Evolutionary conservation across 805 yeast genomes (phyloP), one percentile per base, ranked within the genome.

Genomic region (Lipomyces mesembrius): DNA sequence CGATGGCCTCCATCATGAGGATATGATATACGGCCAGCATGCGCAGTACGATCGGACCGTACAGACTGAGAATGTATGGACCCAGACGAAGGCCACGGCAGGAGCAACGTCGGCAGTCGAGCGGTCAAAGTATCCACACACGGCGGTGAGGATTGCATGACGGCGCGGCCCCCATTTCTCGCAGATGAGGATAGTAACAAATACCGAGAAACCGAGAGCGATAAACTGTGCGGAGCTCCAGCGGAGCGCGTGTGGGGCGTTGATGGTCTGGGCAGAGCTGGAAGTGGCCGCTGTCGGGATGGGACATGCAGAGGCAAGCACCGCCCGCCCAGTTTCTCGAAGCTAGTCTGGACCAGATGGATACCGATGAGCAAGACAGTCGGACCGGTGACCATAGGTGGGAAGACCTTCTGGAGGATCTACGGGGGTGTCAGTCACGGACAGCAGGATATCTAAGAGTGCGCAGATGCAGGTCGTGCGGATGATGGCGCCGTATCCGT

Each of bases 131-230:
- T 92, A 92, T 35, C 93, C 93, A 77, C 90, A 85, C 8, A 94
- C 97, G 67, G 96, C 96, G 49, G 95, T 97, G 59, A 92, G 95
- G 96, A 90, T 76, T 90, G 91, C 95, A 92, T 90, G 74, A 92
- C 89, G 63, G 98, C n/a, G 98, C 25, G 97, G 87, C 34, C 98
- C 98, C 84, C 89, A 92, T 76, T 87, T 86, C 78, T 93, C 97
- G 74, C 89, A 84, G 39, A 91, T 63, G 64, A 92, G 83, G 74
- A 93, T 91, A 5, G 91, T 81, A 34, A 86, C 83, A 75, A 85
- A 90, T 11, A 92, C 97, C 46, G 88, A 79, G 82, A 92, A 92
- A 3, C 97, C 97, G 39, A 92, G 83, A 58, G 97, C 98, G 71
- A 93, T 79, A 74, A 88, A 92, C 74, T 88, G 84, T 12, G 97